These are phyloP conservation scores for Ascoidea rubescens DNA, from an alignment of 805 yeast genomes.

Conservation along the genomic window DNA sequence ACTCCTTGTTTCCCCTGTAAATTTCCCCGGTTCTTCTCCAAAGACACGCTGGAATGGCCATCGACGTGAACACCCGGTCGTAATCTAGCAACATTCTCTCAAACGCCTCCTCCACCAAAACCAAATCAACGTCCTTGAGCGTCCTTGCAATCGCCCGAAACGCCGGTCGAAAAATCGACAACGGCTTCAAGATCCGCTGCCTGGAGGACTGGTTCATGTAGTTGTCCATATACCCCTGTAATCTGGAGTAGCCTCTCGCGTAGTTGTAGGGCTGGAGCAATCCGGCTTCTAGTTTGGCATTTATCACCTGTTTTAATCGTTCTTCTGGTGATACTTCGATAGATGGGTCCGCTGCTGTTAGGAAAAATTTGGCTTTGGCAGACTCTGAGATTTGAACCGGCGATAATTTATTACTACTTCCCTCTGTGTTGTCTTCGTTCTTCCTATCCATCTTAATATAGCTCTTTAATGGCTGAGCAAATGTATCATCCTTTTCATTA, in stretches of 20 bases:
- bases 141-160: constrained; percentile 87
- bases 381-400: constrained; percentile 31
- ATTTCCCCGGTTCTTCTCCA: constrained; percentile 98
- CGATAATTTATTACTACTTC: too few relatives aligned
- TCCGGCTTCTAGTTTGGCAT: constrained; percentile 91
- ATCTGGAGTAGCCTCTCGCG: constrained; percentile 82
- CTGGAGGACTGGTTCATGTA: constrained; percentile 77
- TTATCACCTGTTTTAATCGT: constrained; percentile 80
- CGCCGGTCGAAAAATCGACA: constrained; percentile 80
- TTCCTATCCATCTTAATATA: too few relatives aligned
- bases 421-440: too few relatives aligned
- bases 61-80: constrained; percentile 88
- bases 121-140: constrained; percentile 79
- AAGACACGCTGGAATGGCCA: constrained; percentile 95
- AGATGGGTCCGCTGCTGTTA: constrained; percentile 95
- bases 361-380: constrained; percentile 83
- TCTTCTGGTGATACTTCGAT: constrained; percentile 91
- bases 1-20: constrained; percentile 88
- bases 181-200: constrained; percentile 74
- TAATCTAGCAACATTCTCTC: constrained; percentile 88
- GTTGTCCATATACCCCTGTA: constrained; percentile 84
- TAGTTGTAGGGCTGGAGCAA: constrained; percentile 84
- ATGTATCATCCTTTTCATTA: too few relatives aligned
- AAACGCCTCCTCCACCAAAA: constrained; percentile 84
- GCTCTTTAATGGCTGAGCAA: constrained; percentile 3